phyloP scores from a whole-genome alignment of 768 basidiomycete genomes.

The Tulasnella sp. region DNA sequence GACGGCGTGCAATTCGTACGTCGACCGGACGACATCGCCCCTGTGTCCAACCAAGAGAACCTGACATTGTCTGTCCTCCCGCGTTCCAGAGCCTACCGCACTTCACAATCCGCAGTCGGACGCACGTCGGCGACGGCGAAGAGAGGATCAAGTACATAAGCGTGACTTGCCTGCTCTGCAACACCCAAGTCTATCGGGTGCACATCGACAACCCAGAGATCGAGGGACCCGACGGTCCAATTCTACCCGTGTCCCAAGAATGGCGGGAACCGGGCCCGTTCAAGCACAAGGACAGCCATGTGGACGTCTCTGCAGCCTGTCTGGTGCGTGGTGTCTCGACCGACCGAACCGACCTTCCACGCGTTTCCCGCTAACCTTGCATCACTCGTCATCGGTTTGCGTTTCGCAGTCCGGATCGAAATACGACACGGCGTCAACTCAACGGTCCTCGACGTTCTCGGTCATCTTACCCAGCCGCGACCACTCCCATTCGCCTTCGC shows the following conservation, averaged over 20 bases:
- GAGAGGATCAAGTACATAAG: background rate
- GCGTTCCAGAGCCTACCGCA: constrained; percentile 5
- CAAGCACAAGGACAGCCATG: background rate
- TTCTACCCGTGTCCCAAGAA: background rate
- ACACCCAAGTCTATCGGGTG: constrained; percentile 1
- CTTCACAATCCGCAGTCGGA: constrained; percentile 2
- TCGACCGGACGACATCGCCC: background rate
- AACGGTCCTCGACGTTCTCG: background rate
- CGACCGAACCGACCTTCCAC: background rate
- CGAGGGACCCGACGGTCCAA: constrained; percentile 1
- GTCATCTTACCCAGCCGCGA: background rate
- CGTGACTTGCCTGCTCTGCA: constrained; percentile 5
- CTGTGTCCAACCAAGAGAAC: background rate
- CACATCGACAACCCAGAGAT: background rate
- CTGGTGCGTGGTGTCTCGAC: background rate
- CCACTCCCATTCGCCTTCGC: background rate
- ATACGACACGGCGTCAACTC: background rate
- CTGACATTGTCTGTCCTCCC: background rate
- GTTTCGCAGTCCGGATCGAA: constrained; percentile 8
- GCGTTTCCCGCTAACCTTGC: background rate
- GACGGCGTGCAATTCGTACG: constrained; percentile 8
- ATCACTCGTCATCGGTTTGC: too few relatives aligned
- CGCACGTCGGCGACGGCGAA: background rate
- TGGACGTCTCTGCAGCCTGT: background rate
- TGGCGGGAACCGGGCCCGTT: background rate